Conservation (phyloP, 2,329 filamentous ascomycete species). For the Zelopaecilomyces penicillatus region DNA sequence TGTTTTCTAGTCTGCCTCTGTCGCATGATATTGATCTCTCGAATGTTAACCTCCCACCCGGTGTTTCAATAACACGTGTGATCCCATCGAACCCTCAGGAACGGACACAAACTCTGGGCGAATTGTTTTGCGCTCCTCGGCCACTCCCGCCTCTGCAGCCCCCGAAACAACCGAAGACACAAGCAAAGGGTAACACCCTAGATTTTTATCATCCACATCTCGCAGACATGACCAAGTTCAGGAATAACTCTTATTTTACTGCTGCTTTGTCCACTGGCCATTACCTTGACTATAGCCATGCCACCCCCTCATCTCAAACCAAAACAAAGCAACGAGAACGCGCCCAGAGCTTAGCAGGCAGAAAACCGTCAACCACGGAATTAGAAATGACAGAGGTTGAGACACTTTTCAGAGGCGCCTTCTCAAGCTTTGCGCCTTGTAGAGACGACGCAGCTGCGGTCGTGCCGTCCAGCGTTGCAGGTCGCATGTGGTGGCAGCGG, state of each 20-base stretch:
- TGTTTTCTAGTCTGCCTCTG: conserved; percentile 73
- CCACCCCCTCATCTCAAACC: conserved; percentile 44
- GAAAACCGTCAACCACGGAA: conserved; percentile 47
- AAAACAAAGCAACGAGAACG: conserved; percentile 63
- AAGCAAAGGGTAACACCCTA: conserved; percentile 52
- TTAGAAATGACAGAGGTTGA: conserved; percentile 61
- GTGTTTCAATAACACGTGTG: conserved; percentile 46
- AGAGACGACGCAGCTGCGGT: conserved; percentile 66
- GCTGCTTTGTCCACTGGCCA: conserved; percentile 58
- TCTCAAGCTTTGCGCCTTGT: conserved; percentile 71
- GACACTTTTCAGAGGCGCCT: conserved; percentile 65
- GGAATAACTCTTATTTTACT: conserved; percentile 54
- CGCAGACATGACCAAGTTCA: conserved; percentile 46
- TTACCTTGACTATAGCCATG: conserved; percentile 63
- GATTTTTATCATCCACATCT: conserved; percentile 47
- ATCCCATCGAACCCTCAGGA: conserved; percentile 30
- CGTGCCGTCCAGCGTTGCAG: conserved; percentile 57
- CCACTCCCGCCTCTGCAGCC: conserved; percentile 58
- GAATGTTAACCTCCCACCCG: conserved; percentile 57
- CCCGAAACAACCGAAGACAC: conserved; percentile 62
- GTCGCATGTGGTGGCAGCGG: conserved; percentile 70
- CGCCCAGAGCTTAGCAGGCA: conserved; percentile 57
- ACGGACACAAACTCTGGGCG: conserved; percentile 58
- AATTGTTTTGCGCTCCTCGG: conserved; percentile 62
- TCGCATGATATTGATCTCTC: conserved; percentile 22